Base-by-base conservation (phyloP, 169 alveolate species). In the Theileria annulata region DNA sequence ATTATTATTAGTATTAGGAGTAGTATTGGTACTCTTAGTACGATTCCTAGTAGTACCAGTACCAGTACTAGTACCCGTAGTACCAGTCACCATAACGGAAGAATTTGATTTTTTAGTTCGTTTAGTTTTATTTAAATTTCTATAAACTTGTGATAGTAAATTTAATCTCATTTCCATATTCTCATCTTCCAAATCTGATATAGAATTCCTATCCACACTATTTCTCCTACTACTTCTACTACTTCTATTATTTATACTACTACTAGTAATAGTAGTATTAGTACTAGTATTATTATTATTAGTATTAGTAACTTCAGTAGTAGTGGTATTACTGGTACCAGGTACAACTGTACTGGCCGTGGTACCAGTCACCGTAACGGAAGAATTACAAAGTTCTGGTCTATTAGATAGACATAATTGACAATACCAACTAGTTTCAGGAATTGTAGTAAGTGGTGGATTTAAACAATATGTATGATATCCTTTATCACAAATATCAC, bases 401-500 rank as follows among this genome's bases (percentile, higher is more conserved):
- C n/a, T n/a, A n/a, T n/a, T n/a, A n/a, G n/a, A n/a, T n/a, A 42
- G 51, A 75, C 96, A 92, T n/a, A 56, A 69, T 58, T 62, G 71
- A 71, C 96, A 93, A 74, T 49, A 88, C 96, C 96, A 93, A 42
- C 66, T 75, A 23, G 87, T 87, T 48, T 31, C 69, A 15, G 96
- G 96, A 3, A 93, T 67, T 9, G 58, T 28, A 13, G 28, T 42
- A 21, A 93, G 88, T 13, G 93, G 95, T 9, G 96, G 96, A 21
- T 74, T 63, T 15, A 93, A 79, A 69, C 96, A 93, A 54, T 76
- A 92, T 2, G 78, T 68, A 48, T 93, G 96, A 47, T 51, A 89
- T 33, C 94, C 96, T 25, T 88, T 81, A 70, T 93, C 96, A 67
- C 96, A 93, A 71, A 77, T 87, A 60, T 93, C 96, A 37, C 96